A percentile compares a stretch with the other conserved stretches of the same genome.
phyloP scores from a whole-genome alignment of 2,329 filamentous ascomycete genomes.

The Colletotrichum liriopes region DNA sequence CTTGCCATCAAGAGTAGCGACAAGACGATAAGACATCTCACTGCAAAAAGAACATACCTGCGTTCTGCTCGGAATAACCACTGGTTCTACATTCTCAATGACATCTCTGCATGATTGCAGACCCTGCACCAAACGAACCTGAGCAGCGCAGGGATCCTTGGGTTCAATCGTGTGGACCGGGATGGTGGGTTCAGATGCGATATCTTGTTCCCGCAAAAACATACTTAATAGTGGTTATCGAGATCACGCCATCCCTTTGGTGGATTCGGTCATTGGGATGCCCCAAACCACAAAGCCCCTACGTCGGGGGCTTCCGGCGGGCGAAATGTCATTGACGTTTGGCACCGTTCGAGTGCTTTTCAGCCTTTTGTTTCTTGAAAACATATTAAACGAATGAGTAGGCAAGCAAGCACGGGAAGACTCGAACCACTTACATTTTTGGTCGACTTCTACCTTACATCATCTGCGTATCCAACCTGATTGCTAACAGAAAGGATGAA shows the following conservation, averaged over 20 bases:
- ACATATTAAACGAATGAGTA: not conserved
- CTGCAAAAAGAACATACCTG: too few species aligned
- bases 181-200: not conserved
- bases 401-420: not conserved
- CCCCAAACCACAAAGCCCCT: not conserved
- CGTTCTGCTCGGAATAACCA: too few species aligned
- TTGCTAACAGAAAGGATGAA: constrained; percentile 43
- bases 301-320: not conserved
- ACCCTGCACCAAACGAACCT: not conserved
- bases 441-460: not conserved
- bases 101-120: not conserved
- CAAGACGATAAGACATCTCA: too few species aligned
- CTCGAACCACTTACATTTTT: not conserved
- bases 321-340: not conserved
- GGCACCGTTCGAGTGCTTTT: not conserved
- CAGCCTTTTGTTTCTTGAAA: not conserved
- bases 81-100: too few species aligned
- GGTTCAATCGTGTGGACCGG: not conserved
- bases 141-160: not conserved
- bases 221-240: not conserved
- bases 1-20: too few species aligned
- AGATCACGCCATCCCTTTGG: not conserved
- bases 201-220: not conserved
- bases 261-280: not conserved
- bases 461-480: not conserved